phyloP scores from a whole-genome alignment of 2,329 filamentous ascomycete genomes.

The Claviceps lovelessii region DNA sequence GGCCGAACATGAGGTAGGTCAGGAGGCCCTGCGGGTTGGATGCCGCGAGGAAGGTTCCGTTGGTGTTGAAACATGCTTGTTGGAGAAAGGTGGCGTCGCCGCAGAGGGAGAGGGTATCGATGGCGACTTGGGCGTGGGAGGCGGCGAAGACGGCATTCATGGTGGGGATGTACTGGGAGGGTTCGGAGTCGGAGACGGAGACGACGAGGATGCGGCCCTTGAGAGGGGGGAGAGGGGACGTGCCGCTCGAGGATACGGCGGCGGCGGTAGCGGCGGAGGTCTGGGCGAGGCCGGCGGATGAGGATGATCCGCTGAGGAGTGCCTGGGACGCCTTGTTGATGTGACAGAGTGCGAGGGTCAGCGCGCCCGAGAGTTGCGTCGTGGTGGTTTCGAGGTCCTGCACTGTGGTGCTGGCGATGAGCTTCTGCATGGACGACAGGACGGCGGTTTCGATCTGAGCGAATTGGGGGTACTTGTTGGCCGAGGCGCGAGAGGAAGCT shows the following conservation, averaged over 20 bases:
- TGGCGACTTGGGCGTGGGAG: slow-evolving; percentile 71
- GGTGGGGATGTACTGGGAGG: slow-evolving; percentile 89
- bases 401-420: slow-evolving; percentile 55
- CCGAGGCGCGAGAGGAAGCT: slow-evolving; percentile 26
- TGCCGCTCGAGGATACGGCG: slow-evolving; percentile 17
- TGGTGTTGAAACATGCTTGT: slow-evolving; percentile 59
- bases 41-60: slow-evolving; percentile 40
- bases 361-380: slow-evolving; percentile 78
- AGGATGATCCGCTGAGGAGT: slow-evolving; percentile 45
- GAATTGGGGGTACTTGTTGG: slow-evolving; percentile 92
- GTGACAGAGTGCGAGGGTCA: slow-evolving; percentile 78
- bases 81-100: slow-evolving; percentile 86
- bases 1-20: slow-evolving; percentile 89
- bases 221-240: slow-evolving; percentile 18
- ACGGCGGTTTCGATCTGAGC: slow-evolving; percentile 73
- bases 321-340: slow-evolving; percentile 70
- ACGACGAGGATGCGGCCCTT: slow-evolving; percentile 66
- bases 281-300: slow-evolving; percentile 21
- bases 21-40: slow-evolving; percentile 56
- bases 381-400: slow-evolving; percentile 57
- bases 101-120: slow-evolving; percentile 79
- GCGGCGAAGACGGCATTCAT: slow-evolving; percentile 98
- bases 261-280: slow-evolving; percentile 3
- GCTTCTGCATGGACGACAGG: slow-evolving; percentile 54
- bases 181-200: slow-evolving; percentile 71